Base-by-base conservation (phyloP, 2,329 filamentous ascomycete genomes). In the Penicillium sclerotiorum region DNA sequence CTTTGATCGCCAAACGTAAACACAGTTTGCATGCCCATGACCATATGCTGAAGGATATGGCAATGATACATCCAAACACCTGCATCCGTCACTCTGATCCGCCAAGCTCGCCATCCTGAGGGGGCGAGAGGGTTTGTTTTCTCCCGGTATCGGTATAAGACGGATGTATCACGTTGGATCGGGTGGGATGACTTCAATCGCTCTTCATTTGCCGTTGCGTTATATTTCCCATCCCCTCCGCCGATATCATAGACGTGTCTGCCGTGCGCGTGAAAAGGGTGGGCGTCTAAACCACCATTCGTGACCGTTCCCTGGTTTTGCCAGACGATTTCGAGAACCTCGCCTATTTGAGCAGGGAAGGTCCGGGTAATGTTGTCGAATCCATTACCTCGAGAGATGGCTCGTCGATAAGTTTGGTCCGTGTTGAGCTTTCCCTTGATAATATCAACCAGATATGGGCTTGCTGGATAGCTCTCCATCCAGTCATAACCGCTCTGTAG, bases 51-150 rank as follows among this genome's bases (percentile, higher is more conserved):
- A 12, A 48, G 35, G 17, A 28, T 6, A 45, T 48, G 49, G 21
- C 49, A 52, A 32, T 52, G 49, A 11, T 44, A 36, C 45, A 52
- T 52, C 49, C 49, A 52, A 8, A 52, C 49, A 11, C 82, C 83
- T 0, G 77, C 65, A 48, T 77, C 67, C 8, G 67, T 70, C 0
- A 84, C 77, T 3, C 80, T 70, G 1, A 85, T 65, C 8, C 84
- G 71, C 84, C 83, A 86, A 0, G 76, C 83, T 17, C 83, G 71
- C 84, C 84, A 87, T 0, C 83, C 82, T 0, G 75, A 71, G 2
- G 73, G 73, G 5, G 70, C 62, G 4, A 75, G 67, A 0, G 74
- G 63, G 2, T 55, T 55, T 0, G 73, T 76, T 20, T 71, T 72
- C 3, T 66, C 55, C 0, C 64, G 66, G 55, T 85, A 87, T 2